Evolutionary conservation across 768 basidiomycete genomes (phyloP).

Genomic region (Pilatotrama ljubarskyi): DNA sequence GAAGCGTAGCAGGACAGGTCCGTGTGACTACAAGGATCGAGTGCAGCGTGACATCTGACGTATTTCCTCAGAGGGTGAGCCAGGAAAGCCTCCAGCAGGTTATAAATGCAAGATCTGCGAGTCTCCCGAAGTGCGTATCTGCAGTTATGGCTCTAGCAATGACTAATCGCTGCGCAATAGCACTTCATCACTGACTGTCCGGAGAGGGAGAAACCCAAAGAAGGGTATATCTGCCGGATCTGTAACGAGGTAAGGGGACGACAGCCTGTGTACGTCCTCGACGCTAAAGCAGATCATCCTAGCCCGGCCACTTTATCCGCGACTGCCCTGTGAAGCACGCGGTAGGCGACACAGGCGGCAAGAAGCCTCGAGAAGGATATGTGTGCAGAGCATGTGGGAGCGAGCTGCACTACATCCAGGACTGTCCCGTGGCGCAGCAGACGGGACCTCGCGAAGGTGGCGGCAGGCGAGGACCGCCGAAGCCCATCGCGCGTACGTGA

Average conservation of each 20-base stretch:
- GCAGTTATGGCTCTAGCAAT: not conserved
- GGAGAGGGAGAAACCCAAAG: conserved; percentile 71
- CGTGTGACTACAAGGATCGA: conserved; percentile 22
- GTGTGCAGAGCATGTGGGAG: conserved; percentile 91
- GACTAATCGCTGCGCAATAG: conserved; percentile 38
- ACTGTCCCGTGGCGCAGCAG: conserved; percentile 75
- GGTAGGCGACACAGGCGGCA: conserved; percentile 79
- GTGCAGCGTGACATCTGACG: too few relatives aligned
- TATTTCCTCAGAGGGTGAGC: conserved; percentile 35
- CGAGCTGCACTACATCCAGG: conserved; percentile 81
- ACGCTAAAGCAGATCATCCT: conserved; percentile 8
- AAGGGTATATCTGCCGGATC: conserved; percentile 85
- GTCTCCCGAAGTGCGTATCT: conserved; percentile 59
- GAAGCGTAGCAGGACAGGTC: conserved; percentile 61
- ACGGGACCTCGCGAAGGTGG: conserved; percentile 38
- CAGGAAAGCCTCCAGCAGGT: conserved; percentile 62
- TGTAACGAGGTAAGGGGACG: conserved; percentile 60
- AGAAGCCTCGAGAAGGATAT: conserved; percentile 82
- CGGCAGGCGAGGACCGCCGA: conserved; percentile 57
- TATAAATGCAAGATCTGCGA: conserved; percentile 81
- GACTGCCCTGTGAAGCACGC: conserved; percentile 85
- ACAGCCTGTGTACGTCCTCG: not conserved
- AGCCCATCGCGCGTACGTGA: conserved; percentile 72
- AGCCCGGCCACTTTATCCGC: conserved; percentile 84
- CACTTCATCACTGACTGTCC: conserved; percentile 80